Conservation (phyloP, 2,329 filamentous ascomycete genomes). For the Nectriaceae sp. region DNA sequence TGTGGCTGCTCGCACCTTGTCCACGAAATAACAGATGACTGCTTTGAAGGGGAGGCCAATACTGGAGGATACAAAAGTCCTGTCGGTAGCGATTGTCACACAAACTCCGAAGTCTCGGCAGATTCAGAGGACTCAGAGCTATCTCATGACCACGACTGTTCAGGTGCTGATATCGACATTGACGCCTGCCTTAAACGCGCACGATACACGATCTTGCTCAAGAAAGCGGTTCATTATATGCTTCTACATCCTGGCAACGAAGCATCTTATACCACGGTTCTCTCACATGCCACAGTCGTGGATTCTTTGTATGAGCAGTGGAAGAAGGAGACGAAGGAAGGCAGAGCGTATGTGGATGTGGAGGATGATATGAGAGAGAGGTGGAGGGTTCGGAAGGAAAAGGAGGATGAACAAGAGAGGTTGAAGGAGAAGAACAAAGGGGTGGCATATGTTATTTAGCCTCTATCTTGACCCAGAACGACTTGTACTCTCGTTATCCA, state of each 20-base stretch:
- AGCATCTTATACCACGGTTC: not conserved
- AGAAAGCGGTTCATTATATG: slow-evolving; percentile 24
- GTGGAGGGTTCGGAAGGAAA: not conserved
- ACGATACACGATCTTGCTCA: slow-evolving; percentile 31
- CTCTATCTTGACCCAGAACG: not conserved
- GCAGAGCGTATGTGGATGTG: slow-evolving; percentile 33
- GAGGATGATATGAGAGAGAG: slow-evolving; percentile 26
- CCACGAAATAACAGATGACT: slow-evolving; percentile 30
- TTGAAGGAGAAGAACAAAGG: not conserved
- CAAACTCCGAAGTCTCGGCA: no score
- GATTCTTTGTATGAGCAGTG: slow-evolving; percentile 32
- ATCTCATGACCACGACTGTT: slow-evolving; percentile 17
- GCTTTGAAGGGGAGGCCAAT: slow-evolving; percentile 26
- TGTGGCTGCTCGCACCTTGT: slow-evolving; percentile 30
- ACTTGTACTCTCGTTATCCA: no score
- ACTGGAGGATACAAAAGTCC: no score
- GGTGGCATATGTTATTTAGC: not conserved
- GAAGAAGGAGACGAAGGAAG: slow-evolving; percentile 32
- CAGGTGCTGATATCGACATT: slow-evolving; percentile 30
- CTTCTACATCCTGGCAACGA: slow-evolving; percentile 23
- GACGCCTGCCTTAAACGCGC: slow-evolving; percentile 28
- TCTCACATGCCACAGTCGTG: slow-evolving; percentile 16
- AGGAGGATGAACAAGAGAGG: not conserved
- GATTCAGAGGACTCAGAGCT: slow-evolving; percentile 20
- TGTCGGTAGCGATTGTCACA: no score